A percentile compares a stretch with the other conserved stretches of the same genome.
Evolutionary conservation across 2,329 filamentous ascomycete species (phyloP).

Genomic region (Pseudogymnoascus sp.): DNA sequence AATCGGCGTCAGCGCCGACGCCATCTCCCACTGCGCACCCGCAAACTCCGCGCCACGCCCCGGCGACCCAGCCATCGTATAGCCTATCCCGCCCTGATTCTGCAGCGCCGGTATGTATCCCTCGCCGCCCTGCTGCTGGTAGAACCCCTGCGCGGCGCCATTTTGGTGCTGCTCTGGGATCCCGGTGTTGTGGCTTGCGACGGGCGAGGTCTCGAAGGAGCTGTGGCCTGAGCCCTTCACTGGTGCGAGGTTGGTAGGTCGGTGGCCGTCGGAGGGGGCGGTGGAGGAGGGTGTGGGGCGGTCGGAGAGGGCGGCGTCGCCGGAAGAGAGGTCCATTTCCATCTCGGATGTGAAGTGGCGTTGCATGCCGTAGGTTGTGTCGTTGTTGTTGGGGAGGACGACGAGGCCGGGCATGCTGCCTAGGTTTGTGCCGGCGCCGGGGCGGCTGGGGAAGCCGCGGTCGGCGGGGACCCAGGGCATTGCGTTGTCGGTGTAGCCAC

Average conservation of each 20-base stretch:
- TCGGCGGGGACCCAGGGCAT: background rate
- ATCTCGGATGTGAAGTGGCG: constrained; percentile 19
- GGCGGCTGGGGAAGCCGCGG: background rate
- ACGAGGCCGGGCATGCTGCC: background rate
- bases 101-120: background rate
- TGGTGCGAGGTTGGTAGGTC: background rate
- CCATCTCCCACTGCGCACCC: constrained; percentile 33
- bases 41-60: background rate
- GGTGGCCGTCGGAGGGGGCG: constrained; percentile 38
- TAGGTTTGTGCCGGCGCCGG: background rate
- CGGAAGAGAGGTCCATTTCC: constrained; percentile 45
- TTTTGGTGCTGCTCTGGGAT: background rate
- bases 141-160: background rate
- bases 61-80: background rate
- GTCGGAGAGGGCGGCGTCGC: constrained; percentile 42
- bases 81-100: background rate
- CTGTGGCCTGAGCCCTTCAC: constrained; percentile 26
- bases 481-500: background rate
- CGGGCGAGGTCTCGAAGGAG: constrained; percentile 50
- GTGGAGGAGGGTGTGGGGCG: constrained; percentile 57
- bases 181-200: constrained; percentile 22
- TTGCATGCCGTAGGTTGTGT: constrained; percentile 4
- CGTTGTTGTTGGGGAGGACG: background rate
- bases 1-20: constrained; percentile 46
- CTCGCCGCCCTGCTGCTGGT: background rate